These are phyloP conservation scores for Mediolabrus comicus DNA, from an alignment of 108 stramenopile genomes.

Conservation along the genomic window DNA sequence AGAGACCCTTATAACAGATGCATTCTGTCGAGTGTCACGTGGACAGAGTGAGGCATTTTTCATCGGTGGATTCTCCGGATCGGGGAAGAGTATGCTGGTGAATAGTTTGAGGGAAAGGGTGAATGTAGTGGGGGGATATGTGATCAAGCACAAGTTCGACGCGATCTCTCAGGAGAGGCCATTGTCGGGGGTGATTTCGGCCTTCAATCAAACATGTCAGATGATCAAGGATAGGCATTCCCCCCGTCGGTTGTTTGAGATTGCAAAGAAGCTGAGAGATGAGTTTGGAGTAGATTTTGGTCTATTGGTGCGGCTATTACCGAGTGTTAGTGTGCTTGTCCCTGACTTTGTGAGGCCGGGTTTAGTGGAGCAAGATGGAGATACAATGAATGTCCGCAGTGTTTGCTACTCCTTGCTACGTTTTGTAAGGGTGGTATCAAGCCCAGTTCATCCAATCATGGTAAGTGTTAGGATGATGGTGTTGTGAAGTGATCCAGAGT, in stretches of 20 bases:
- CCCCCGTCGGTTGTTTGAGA: neutral
- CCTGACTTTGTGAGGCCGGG: no score
- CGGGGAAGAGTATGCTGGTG: conserved; percentile 18
- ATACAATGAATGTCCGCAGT: no score
- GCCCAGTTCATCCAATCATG: conserved; percentile 17
- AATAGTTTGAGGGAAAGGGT: conserved; percentile 18
- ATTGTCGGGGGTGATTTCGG: conserved; percentile 10
- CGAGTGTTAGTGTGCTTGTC: no score
- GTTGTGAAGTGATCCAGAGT: neutral
- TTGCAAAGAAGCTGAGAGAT: conserved; percentile 8
- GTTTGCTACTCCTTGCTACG: conserved; percentile 20
- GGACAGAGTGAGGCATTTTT: conserved; percentile 25
- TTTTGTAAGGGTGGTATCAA: conserved; percentile 31
- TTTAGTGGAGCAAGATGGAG: no score
- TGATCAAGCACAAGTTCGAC: conserved; percentile 22
- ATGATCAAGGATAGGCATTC: neutral
- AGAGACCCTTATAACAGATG: conserved; percentile 6
- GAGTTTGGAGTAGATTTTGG: conserved; percentile 12
- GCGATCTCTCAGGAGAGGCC: conserved; percentile 16
- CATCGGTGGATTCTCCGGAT: conserved; percentile 28
- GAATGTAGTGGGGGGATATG: conserved; percentile 18
- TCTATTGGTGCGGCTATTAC: conserved; percentile 9
- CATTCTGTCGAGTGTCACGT: conserved; percentile 22
- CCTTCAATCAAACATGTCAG: conserved; percentile 26
- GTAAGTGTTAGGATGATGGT: no score